Conservation (phyloP, 2,329 filamentous ascomycete species). For the Cadophora sp. region DNA sequence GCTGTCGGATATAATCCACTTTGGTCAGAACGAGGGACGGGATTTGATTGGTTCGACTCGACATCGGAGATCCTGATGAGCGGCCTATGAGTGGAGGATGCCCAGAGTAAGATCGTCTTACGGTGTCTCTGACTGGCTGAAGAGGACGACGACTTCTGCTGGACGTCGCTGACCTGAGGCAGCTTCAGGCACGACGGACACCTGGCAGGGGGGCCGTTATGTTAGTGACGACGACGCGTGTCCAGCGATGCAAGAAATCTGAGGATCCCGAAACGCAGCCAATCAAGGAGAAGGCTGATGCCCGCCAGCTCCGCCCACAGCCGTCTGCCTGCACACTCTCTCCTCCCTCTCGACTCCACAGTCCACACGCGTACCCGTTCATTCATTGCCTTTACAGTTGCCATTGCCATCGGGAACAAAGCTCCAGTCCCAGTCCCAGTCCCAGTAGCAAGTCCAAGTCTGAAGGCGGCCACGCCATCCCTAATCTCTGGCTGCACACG, state of each 20-base stretch:
- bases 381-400: no score
- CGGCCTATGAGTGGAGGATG: background rate
- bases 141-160: background rate
- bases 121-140: background rate
- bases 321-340: background rate
- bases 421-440: background rate
- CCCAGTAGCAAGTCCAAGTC: background rate
- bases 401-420: background rate
- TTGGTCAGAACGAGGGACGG: constrained; percentile 9
- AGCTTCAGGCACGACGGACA: background rate
- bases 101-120: background rate
- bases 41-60: background rate
- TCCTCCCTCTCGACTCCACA: background rate
- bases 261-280: constrained; percentile 4
- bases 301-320: background rate
- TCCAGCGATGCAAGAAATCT: constrained; percentile 4
- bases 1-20: background rate
- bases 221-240: constrained; percentile 6
- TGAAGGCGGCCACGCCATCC: background rate
- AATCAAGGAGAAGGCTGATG: background rate
- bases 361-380: background rate
- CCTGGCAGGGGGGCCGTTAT: background rate
- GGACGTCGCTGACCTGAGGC: background rate
- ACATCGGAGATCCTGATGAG: background rate
- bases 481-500: background rate